Evolutionary conservation across 2,329 filamentous ascomycete genomes (phyloP), one percentile per base, ranked within the genome.

Genomic region (Thielaviopsis ethacetica): DNA sequence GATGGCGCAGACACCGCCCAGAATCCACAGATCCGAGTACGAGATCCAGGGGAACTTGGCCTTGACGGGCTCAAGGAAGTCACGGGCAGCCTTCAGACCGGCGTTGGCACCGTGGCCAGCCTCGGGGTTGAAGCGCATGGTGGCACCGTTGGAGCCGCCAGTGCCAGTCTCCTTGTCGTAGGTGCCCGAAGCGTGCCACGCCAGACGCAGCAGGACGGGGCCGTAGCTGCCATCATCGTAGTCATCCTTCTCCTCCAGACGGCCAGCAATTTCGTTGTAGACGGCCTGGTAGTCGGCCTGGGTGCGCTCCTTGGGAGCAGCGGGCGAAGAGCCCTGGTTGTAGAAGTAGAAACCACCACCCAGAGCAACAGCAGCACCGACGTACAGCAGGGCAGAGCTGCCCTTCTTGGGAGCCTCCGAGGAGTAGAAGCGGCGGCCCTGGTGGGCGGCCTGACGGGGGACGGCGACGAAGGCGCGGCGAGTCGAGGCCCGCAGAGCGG

Each of bases 181-280:
- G 66, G 91, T 98, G 66, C 91, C 91, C 66, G 85, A 90, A 64
- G 85, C 84, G 76, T 97, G 93, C 91, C 93, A 97, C 62, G 89
- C 91, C 65, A 97, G 81, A 67, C 91, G 83, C 63, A 97, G 75
- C 59, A 97, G 77, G 62, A 97, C 90, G 27, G 91, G 93, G 60
- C 90, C 91, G 70, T 94, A 97, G 76, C 86, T 93, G 65, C 93
- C 91, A 71, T 98, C 91, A 68, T 97, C 91, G 71, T 97, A 97
- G 65, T 96, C 86, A 66, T 93, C 88, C 69, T 95, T 83, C 74
- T 96, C 88, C 72, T 93, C 85, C 59, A 97, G 76, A 62, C 78
- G 78, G 68, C 77, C 73, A 59, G 91, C 91, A 66, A 97, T 83
- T 68, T 84, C 85, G 71, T 96, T 81, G 77, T 97, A 97, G 58